A percentile compares a stretch with the other conserved stretches of the same genome.
Conservation (phyloP, 352 stramenopile species). For the Aphanomyces cochlioides region DNA sequence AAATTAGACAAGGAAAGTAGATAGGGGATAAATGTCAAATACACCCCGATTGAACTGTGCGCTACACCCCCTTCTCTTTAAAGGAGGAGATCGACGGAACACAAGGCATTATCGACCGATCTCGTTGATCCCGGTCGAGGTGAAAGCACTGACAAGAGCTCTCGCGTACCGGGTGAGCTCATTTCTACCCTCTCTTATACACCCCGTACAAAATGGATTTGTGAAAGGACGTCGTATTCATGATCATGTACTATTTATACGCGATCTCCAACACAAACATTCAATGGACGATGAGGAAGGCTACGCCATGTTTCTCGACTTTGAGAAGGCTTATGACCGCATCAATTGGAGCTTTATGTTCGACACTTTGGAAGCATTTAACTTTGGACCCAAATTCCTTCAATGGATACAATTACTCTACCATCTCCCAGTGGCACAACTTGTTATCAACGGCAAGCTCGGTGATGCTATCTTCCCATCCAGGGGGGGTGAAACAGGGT, state of each 20-base stretch:
- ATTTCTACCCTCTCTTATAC: too few species aligned
- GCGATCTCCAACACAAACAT: conserved; percentile 31
- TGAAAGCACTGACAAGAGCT: too few species aligned
- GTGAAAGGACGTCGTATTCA: not conserved
- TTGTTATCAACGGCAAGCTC: conserved; percentile 25
- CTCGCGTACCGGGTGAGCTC: too few species aligned
- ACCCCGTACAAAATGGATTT: too few species aligned
- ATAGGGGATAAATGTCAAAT: too few species aligned
- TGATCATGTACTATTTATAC: conserved; percentile 24
- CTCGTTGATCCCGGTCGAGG: too few species aligned
- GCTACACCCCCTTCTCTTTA: too few species aligned
- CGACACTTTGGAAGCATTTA: conserved; percentile 25
- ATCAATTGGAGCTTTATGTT: conserved; percentile 34
- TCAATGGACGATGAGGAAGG: conserved; percentile 12
- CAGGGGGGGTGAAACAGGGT: conserved; percentile 35
- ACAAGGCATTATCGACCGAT: too few species aligned
- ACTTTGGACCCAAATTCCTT: conserved; percentile 27
- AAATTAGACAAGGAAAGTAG: too few species aligned
- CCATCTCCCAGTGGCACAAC: too few species aligned
- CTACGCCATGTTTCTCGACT: conserved; percentile 15
- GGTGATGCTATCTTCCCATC: conserved; percentile 2
- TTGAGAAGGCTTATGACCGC: conserved; percentile 34
- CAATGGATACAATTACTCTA: conserved; percentile 31
- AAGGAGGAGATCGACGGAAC: not conserved
- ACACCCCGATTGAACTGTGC: too few species aligned